phyloP scores from a whole-genome alignment of 192 early-diverging fungal genomes.

The Gonapodya sp. region DNA sequence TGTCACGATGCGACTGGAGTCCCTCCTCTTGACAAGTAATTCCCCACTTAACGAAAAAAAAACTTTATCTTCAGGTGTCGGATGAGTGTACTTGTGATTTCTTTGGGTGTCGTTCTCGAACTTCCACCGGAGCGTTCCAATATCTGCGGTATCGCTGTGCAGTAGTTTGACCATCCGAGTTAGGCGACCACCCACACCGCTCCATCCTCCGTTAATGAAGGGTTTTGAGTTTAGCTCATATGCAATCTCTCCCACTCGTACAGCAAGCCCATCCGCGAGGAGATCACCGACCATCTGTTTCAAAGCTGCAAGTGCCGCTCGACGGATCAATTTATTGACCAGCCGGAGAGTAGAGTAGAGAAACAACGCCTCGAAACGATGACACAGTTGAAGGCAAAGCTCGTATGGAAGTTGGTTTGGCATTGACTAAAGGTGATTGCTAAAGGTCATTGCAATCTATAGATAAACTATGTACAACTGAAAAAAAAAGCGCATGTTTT shows the following conservation, averaged over 20 bases:
- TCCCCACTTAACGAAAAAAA: background rate
- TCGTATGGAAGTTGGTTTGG: background rate
- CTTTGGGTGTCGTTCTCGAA: no score
- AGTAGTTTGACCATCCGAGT: no score
- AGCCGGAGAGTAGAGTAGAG: background rate
- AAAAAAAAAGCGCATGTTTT: no score
- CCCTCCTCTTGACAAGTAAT: background rate
- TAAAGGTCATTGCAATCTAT: no score
- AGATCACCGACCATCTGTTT: background rate
- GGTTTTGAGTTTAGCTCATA: background rate
- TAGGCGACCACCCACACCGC: background rate
- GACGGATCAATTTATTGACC: background rate
- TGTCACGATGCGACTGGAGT: background rate
- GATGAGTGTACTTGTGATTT: no score
- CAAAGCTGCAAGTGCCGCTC: background rate
- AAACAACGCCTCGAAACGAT: background rate
- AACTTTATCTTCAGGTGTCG: no score
- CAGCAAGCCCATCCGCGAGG: background rate
- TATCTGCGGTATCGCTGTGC: no score
- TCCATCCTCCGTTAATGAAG: background rate
- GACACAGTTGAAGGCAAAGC: background rate
- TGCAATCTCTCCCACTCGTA: background rate
- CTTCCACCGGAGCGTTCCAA: no score
- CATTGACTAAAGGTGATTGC: no score
- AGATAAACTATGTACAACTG: no score